These are phyloP conservation scores for Melampsora larici-populina DNA, from an alignment of 1,284 basidiomycete genomes.

Conservation along the genomic window DNA sequence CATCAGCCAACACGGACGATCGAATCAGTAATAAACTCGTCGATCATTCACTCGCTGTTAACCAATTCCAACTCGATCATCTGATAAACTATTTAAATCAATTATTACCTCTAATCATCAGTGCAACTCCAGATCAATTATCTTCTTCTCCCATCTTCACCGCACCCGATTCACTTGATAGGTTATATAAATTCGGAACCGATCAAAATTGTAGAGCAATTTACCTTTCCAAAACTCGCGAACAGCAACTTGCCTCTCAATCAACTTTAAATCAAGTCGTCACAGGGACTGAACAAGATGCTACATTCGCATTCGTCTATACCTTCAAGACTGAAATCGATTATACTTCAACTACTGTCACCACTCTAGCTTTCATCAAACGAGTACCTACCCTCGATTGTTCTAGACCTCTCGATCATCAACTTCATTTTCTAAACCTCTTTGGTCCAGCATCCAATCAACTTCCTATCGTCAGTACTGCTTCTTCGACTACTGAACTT, in stretches of 20 bases:
- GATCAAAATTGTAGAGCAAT: constrained; percentile 63
- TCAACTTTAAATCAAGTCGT: not conserved
- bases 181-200: constrained; percentile 67
- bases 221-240: constrained; percentile 70
- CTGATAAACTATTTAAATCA: constrained; percentile 61
- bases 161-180: constrained; percentile 64
- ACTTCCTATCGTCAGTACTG: constrained; percentile 49
- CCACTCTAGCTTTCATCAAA: constrained; percentile 91
- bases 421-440: constrained; percentile 87
- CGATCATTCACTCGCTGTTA: too few species aligned
- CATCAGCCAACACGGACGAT: too few species aligned
- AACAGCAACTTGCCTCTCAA: constrained; percentile 67
- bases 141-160: constrained; percentile 61
- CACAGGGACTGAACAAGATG: constrained; percentile 21
- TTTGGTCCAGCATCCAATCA: constrained; percentile 73
- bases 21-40: too few species aligned
- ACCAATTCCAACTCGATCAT: constrained; percentile 11
- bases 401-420: constrained; percentile 70
- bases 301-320: constrained; percentile 61
- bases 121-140: constrained; percentile 65
- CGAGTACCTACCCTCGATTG: constrained; percentile 78
- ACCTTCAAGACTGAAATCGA: constrained; percentile 68
- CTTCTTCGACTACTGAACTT: constrained; percentile 31
- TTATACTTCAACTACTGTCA: constrained; percentile 76
- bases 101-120: constrained; percentile 71